A percentile compares a stretch with the other conserved stretches of the same genome.
These are phyloP conservation scores for Urtica urens DNA, from an alignment of 306 rosid genomes.

Conservation along the genomic window DNA sequence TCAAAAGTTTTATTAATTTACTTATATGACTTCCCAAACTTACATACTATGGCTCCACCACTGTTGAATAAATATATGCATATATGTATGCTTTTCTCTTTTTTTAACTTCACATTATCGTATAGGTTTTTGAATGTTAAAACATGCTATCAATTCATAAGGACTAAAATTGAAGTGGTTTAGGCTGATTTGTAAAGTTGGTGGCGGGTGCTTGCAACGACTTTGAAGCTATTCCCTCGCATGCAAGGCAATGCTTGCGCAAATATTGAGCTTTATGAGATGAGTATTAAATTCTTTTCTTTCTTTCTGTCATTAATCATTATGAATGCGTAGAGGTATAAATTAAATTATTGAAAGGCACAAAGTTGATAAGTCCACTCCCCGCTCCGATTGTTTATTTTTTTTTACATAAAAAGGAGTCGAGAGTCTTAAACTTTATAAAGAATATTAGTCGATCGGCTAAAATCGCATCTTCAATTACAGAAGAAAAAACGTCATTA, in stretches of 20 bases:
- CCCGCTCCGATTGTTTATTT: neutral
- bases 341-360: slow-evolving; percentile 4
- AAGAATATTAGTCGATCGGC: no score
- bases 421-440: no score
- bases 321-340: slow-evolving; percentile 1
- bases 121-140: slow-evolving; percentile 9
- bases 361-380: neutral
- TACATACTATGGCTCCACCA: no score
- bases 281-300: neutral
- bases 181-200: neutral
- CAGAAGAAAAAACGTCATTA: no score
- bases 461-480: no score
- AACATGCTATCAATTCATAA: neutral
- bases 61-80: no score
- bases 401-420: no score
- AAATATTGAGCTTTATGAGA: no score
- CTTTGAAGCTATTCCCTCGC: slow-evolving; percentile 11
- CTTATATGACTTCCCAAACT: no score
- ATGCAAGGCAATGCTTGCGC: slow-evolving; percentile 1
- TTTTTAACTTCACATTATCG: neutral
- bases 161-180: neutral
- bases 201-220: no score
- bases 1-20: no score
- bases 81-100: no score
- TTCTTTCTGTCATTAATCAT: neutral